A percentile compares a stretch with the other conserved stretches of the same genome.
Evolutionary conservation across 768 basidiomycete genomes (phyloP).

Genomic region (Serendipita sp.): DNA sequence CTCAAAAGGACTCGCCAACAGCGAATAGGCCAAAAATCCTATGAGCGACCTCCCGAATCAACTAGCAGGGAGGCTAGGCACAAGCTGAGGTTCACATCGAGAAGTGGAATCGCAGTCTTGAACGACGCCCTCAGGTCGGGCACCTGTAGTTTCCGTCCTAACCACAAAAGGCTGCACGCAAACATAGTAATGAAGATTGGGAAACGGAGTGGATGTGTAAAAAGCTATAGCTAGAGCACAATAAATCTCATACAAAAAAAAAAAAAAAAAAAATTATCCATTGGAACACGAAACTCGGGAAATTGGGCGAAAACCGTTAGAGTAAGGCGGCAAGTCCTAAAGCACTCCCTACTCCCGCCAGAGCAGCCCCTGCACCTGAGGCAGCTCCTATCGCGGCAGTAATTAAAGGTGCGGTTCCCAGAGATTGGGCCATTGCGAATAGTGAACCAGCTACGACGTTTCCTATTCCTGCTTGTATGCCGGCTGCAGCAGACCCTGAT

Average conservation of each 20-base stretch:
- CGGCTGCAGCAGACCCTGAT: conserved; percentile 16
- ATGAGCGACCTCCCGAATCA: background rate
- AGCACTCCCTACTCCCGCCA: background rate
- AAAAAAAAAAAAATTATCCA: background rate
- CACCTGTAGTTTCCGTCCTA: background rate
- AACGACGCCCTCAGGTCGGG: background rate
- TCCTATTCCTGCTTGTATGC: conserved; percentile 16
- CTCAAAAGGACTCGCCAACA: background rate
- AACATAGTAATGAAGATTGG: background rate
- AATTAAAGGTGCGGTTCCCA: conserved; percentile 10
- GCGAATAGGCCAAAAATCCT: background rate
- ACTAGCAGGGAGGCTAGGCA: background rate
- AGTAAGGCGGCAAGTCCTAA: background rate
- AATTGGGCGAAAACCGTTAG: background rate
- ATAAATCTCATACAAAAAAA: conserved; percentile 1
- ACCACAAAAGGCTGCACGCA: background rate
- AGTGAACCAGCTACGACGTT: conserved; percentile 14
- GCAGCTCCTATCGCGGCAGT: background rate
- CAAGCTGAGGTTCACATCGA: background rate
- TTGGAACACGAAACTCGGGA: background rate
- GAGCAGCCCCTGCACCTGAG: background rate
- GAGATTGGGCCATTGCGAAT: conserved; percentile 16
- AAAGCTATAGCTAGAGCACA: background rate
- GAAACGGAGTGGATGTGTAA: background rate
- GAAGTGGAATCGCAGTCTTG: background rate